Conservation (phyloP, 2,329 filamentous ascomycete species). For the Exophiala calicioides region DNA sequence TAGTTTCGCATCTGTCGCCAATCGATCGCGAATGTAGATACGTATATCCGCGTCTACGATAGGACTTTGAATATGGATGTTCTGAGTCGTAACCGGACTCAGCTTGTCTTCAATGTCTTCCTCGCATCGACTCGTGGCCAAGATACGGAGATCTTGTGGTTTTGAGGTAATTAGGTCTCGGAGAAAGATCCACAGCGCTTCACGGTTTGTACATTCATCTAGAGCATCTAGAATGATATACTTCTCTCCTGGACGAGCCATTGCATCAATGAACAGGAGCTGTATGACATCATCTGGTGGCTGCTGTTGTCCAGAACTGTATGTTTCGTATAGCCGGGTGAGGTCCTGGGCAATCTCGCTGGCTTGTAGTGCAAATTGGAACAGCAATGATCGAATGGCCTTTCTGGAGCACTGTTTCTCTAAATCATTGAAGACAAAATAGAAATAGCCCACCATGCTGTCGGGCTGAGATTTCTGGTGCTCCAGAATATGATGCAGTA, state of each 20-base stretch:
- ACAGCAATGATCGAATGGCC: conserved; percentile 6
- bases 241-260: conserved; percentile 1
- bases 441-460: conserved; percentile 34
- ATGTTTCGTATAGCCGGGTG: conserved; percentile 5
- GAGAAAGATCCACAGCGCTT: conserved; percentile 16
- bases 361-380: neutral
- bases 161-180: conserved; percentile 4
- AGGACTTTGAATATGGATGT: conserved; percentile 16
- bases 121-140: conserved; percentile 23
- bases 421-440: conserved; percentile 43
- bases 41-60: conserved; percentile 25
- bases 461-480: conserved; percentile 8
- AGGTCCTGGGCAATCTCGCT: neutral
- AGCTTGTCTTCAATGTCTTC: conserved; percentile 22
- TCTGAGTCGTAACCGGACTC: neutral
- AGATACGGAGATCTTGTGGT: conserved; percentile 11
- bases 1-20: conserved; percentile 15
- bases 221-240: conserved; percentile 26
- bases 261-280: conserved; percentile 1
- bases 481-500: conserved; percentile 2
- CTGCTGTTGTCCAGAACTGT: neutral
- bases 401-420: conserved; percentile 39
- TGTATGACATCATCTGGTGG: conserved; percentile 7
- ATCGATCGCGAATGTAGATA: conserved; percentile 19
- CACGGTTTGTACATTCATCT: conserved; percentile 23